Evolutionary conservation across 1,139 yeast genomes (phyloP).

Genomic region (Nakaseomyces bracarensis): DNA sequence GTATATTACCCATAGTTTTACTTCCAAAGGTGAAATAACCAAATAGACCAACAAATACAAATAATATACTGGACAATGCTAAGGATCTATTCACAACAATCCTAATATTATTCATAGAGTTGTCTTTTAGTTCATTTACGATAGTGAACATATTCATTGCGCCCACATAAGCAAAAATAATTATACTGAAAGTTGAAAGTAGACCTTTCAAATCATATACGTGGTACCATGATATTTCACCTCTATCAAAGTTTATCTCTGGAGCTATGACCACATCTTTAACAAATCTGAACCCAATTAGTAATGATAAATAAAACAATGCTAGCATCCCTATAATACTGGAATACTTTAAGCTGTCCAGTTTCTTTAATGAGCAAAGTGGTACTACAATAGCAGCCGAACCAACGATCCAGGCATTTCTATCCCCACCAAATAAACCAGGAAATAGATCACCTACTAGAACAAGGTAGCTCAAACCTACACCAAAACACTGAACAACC

Average conservation of each 20-base stretch:
- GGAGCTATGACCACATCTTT: conserved; percentile 39
- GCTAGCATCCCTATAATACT: conserved; percentile 77
- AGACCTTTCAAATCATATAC: conserved; percentile 57
- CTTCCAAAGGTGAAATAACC: conserved; percentile 88
- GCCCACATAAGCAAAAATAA: conserved; percentile 91
- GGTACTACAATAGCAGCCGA: conserved; percentile 65
- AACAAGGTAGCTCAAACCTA: conserved; percentile 79
- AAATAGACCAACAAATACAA: conserved; percentile 61
- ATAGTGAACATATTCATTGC: conserved; percentile 92
- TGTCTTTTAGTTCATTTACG: conserved; percentile 66
- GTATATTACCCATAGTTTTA: conserved; percentile 69
- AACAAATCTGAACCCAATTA: conserved; percentile 52
- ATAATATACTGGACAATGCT: conserved; percentile 48
- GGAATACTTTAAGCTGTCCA: conserved; percentile 82
- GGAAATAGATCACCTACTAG: conserved; percentile 91
- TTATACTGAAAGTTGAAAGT: conserved; percentile 77
- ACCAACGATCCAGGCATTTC: conserved; percentile 57
- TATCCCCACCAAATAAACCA: conserved; percentile 36
- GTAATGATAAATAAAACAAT: conserved; percentile 66
- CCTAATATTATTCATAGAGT: conserved; percentile 43
- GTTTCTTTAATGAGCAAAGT: conserved; percentile 57
- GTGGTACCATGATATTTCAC: conserved; percentile 44
- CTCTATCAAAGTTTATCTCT: conserved; percentile 28
- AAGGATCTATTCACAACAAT: conserved; percentile 51
- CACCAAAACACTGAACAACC: conserved; percentile 89